Conservation (phyloP, 192 early-diverging fungal genomes). For the Umbelopsis sp. region DNA sequence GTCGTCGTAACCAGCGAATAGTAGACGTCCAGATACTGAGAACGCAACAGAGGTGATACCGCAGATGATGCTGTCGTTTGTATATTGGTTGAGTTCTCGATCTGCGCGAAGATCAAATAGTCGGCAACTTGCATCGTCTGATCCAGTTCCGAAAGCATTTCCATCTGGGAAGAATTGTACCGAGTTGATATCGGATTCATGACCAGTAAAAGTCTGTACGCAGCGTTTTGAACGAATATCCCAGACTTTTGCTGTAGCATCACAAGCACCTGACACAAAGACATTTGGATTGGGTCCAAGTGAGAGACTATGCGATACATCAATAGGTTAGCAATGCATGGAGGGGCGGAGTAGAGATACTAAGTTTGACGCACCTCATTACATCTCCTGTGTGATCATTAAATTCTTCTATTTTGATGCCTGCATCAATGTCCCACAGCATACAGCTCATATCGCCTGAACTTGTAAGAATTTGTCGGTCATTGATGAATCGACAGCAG, state of each 20-base stretch:
- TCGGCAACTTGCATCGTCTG: conserved; percentile 98
- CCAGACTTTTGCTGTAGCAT: conserved; percentile 99
- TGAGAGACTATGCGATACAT: conserved; percentile 78
- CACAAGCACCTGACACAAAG: conserved; percentile 98
- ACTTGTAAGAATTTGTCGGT: conserved; percentile 92
- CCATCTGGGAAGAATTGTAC: conserved; percentile 99
- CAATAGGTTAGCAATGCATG: not conserved
- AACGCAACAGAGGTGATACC: conserved; percentile 99
- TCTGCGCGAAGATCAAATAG: conserved; percentile 98
- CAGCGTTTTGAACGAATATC: conserved; percentile 96
- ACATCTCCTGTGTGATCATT: conserved; percentile 99
- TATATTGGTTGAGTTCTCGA: conserved; percentile 95
- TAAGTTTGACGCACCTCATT: conserved; percentile 66
- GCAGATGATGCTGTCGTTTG: conserved; percentile 98
- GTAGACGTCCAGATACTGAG: conserved; percentile 90
- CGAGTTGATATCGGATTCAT: conserved; percentile 98
- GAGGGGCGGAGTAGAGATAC: not conserved
- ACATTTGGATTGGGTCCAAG: conserved; percentile 92
- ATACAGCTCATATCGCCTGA: conserved; percentile 99
- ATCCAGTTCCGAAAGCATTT: conserved; percentile 98
- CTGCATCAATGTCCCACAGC: conserved; percentile 99
- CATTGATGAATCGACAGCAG: conserved; percentile 96
- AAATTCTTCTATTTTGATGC: conserved; percentile 96
- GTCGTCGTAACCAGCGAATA: conserved; percentile 99
- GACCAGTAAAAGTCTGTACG: conserved; percentile 98